Conservation (phyloP, 768 basidiomycete genomes). For the Hygrocybe punicea region DNA sequence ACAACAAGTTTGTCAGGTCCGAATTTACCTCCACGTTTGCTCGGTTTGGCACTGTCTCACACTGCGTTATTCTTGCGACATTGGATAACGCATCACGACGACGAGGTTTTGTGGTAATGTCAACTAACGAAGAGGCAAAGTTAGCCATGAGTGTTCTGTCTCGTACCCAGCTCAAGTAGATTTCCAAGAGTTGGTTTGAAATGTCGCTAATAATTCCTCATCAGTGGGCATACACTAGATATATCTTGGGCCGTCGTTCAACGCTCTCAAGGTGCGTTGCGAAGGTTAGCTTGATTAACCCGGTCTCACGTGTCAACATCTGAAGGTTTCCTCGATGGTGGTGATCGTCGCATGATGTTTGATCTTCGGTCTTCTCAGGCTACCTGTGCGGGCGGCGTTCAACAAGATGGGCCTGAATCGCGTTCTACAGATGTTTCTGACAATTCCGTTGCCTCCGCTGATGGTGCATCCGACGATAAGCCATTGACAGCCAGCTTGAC, state of each 20-base stretch:
- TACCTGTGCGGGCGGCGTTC: slow-evolving; percentile 2
- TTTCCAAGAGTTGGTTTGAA: not conserved
- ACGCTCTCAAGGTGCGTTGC: slow-evolving; percentile 64
- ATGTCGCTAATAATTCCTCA: slow-evolving; percentile 6
- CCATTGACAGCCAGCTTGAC: slow-evolving; percentile 33
- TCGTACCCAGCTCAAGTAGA: slow-evolving; percentile 67
- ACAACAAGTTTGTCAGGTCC: slow-evolving; percentile 25
- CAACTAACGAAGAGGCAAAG: slow-evolving; percentile 65
- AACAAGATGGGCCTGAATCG: slow-evolving; percentile 23
- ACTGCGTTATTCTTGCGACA: slow-evolving; percentile 79
- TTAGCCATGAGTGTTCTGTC: slow-evolving; percentile 63
- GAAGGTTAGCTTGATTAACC: not conserved
- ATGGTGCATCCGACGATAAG: slow-evolving; percentile 26
- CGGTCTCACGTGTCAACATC: not conserved
- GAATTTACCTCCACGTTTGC: slow-evolving; percentile 65
- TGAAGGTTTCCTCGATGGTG: slow-evolving; percentile 75
- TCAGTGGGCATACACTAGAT: slow-evolving; percentile 70
- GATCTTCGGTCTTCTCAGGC: slow-evolving; percentile 40
- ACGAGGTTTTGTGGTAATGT: slow-evolving; percentile 83
- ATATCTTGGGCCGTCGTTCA: slow-evolving; percentile 88
- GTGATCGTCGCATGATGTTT: slow-evolving; percentile 66
- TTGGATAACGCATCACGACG: slow-evolving; percentile 80
- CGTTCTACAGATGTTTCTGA: slow-evolving; percentile 33
- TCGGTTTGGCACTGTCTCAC: slow-evolving; percentile 62
- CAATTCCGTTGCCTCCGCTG: slow-evolving; percentile 30